phyloP scores from a whole-genome alignment of 345 rosid genomes.

The Citrus mangshanensis region DNA sequence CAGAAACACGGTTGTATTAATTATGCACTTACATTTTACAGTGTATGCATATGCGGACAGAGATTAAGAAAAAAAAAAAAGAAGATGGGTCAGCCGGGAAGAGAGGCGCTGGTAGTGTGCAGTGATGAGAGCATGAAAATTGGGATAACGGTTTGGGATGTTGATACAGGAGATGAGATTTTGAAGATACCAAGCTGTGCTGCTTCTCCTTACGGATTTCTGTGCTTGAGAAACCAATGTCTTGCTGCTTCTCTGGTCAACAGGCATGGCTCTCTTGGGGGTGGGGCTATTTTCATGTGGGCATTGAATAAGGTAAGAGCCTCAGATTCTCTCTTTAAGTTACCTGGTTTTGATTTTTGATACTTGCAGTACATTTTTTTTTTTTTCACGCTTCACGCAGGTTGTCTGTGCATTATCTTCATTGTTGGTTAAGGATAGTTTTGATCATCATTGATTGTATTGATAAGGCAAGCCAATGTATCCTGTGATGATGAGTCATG shows the following conservation, averaged over 20 bases:
- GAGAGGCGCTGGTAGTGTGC: conserved; percentile 43
- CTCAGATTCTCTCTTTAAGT: not conserved
- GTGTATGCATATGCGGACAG: not conserved
- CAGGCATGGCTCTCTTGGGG: conserved; percentile 46
- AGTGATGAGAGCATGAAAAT: conserved; percentile 37
- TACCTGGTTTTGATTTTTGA: not conserved
- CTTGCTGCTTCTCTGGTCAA: conserved; percentile 47
- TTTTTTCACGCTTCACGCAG: too few species aligned
- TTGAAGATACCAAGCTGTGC: conserved; percentile 47
- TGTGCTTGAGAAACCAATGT: conserved; percentile 31
- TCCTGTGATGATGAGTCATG: not conserved
- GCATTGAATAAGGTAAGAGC: conserved; percentile 36
- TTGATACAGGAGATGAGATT: conserved; percentile 40
- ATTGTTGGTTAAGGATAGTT: not conserved
- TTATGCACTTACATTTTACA: not conserved
- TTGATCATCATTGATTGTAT: not conserved
- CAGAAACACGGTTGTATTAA: not conserved
- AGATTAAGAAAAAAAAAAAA: not conserved
- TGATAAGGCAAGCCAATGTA: not conserved
- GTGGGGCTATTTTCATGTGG: conserved; percentile 46
- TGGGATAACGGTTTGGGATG: conserved; percentile 36
- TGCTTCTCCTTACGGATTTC: conserved; percentile 40
- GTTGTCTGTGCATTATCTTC: too few species aligned
- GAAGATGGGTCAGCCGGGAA: conserved; percentile 10
- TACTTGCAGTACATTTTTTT: not conserved